Conservation (phyloP, 1,284 basidiomycete species). For the Trametes polyzona region DNA sequence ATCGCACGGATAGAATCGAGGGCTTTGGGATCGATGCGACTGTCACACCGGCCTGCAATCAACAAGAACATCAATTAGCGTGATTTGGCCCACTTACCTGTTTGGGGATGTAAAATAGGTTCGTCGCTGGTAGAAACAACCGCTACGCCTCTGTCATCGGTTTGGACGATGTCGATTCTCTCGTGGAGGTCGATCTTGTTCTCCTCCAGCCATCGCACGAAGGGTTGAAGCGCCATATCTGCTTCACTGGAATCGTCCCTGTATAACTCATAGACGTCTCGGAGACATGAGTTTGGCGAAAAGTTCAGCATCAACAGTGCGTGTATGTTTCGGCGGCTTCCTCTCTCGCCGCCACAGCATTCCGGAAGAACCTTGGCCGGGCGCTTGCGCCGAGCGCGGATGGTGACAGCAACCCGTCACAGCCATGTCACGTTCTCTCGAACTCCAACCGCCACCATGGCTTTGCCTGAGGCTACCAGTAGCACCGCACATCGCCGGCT, state of each 20-base stretch:
- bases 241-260: too few relatives aligned
- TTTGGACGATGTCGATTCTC: neutral
- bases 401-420: too few relatives aligned
- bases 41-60: too few relatives aligned
- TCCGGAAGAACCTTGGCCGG: too few relatives aligned
- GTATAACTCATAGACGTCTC: too few relatives aligned
- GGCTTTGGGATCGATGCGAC: conserved; percentile 70
- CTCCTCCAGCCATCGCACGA: conserved; percentile 2
- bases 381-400: too few relatives aligned
- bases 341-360: neutral
- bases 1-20: conserved; percentile 64
- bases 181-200: neutral
- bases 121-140: neutral
- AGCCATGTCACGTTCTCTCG: neutral
- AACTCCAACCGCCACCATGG: neutral
- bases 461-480: neutral
- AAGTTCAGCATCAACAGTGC: neutral
- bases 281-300: too few relatives aligned
- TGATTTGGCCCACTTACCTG: neutral
- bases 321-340: neutral
- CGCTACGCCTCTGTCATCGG: neutral
- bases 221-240: too few relatives aligned
- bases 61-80: neutral
- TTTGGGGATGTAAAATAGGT: neutral
- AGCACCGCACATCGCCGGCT: neutral